Base-by-base conservation (phyloP, 1,139 yeast species). In the Pichia kudriavzevii region DNA sequence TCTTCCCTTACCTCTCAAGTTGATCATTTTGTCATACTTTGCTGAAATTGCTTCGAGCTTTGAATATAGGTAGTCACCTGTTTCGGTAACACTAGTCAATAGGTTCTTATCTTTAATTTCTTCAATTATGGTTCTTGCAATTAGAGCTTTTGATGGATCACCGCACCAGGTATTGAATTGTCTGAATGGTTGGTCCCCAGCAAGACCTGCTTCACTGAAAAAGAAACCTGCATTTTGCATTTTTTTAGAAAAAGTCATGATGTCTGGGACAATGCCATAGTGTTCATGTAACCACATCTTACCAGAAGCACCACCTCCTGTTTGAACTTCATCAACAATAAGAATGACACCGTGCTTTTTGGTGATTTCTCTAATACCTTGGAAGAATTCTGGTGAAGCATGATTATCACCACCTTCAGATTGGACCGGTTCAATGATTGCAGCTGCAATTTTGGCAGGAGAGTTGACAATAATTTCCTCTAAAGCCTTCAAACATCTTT, bases 401-500 rank as follows among this genome's bases (percentile, higher is more conserved):
- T 81, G 93, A 65, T 80, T 79, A 60, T 81, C 93, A 55, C 93
- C 93, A 55, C 93, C 93, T 63, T 81, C 93, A 22, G 87, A 75
- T 61, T 81, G 93, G 43, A 81, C 76, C 42, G 93, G 93, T 63
- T 81, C 88, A 39, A 79, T 71, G 40, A 79, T 73, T 35, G 75
- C 59, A 22, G 85, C 88, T 30, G 87, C 87, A 42, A 79, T 66
- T 40, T 77, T 72, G 24, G 63, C 61, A 41, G 69, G 64, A 58
- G 69, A 64, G 9, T 60, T 54, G 22, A 60, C 55, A 52, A 79
- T 64, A 40, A 74, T 58, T 4, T 61, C 55, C 52, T 79, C 85
- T 38, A 79, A 72, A 38, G 61, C 67, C 22, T 59, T 63, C 49
- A 79, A 64, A 50, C 85, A 78, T 34, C 72, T 62, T 33, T 65